These are phyloP conservation scores for Tilletia setariae DNA, from an alignment of 1,284 basidiomycete species.

Conservation along the genomic window DNA sequence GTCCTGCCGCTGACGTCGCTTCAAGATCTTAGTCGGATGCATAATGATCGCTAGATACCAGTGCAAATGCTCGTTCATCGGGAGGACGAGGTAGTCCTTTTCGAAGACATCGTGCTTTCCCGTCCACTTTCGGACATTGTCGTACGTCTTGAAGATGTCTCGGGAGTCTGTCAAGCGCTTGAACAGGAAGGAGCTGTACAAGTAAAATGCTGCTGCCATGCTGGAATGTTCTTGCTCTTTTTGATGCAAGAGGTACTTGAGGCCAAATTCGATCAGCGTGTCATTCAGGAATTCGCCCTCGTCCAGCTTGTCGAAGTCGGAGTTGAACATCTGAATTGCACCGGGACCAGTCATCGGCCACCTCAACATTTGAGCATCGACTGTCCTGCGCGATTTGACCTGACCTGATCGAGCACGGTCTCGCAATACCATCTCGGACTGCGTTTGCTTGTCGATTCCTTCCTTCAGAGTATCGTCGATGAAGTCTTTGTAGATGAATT, in stretches of 20 bases:
- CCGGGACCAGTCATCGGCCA: slow-evolving; percentile 38
- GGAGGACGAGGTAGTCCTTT: slow-evolving; percentile 88
- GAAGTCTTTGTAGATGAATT: too few species aligned
- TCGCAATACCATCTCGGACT: too few species aligned
- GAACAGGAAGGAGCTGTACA: slow-evolving; percentile 98
- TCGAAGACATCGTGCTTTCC: slow-evolving; percentile 77
- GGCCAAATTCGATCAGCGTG: slow-evolving; percentile 88
- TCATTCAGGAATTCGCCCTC: slow-evolving; percentile 68
- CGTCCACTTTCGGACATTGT: slow-evolving; percentile 90
- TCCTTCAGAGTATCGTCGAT: too few species aligned
- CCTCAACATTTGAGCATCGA: slow-evolving; percentile 26
- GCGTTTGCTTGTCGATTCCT: too few species aligned
- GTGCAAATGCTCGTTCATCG: slow-evolving; percentile 93
- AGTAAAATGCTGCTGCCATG: slow-evolving; percentile 71
- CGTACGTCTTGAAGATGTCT: slow-evolving; percentile 63
- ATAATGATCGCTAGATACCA: slow-evolving; percentile 96
- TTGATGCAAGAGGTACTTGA: slow-evolving; percentile 66
- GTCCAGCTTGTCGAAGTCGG: slow-evolving; percentile 37
- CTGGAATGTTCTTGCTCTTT: slow-evolving; percentile 35
- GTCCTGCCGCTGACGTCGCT: slow-evolving; percentile 1
- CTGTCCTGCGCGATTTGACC: too few species aligned
- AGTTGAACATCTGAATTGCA: slow-evolving; percentile 32
- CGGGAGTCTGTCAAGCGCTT: slow-evolving; percentile 73
- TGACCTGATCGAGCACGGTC: too few species aligned
- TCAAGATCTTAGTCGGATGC: slow-evolving; percentile 62